phyloP scores from a whole-genome alignment of 2,329 filamentous ascomycete species.

The Calonectria multiphialidica region DNA sequence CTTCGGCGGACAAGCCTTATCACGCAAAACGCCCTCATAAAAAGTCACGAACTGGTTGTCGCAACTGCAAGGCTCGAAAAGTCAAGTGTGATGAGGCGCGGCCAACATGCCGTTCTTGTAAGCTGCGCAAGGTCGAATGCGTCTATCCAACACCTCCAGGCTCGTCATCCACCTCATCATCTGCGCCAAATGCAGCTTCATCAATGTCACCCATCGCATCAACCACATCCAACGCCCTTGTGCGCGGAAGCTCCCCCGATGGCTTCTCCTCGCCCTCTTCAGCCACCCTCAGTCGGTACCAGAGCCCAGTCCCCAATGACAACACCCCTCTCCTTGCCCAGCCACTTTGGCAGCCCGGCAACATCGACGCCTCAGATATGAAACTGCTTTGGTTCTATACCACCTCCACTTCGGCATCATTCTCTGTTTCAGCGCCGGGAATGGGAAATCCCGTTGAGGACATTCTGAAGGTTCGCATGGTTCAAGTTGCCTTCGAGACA shows the following conservation, averaged over 20 bases:
- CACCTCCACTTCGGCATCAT: constrained; percentile 58
- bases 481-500: constrained; percentile 63
- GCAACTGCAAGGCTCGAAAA: constrained; percentile 67
- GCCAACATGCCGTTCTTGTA: constrained; percentile 63
- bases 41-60: constrained; percentile 66
- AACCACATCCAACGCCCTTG: background rate
- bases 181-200: background rate
- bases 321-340: constrained; percentile 34
- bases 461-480: constrained; percentile 60
- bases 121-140: constrained; percentile 60
- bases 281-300: background rate
- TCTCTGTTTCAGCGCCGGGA: constrained; percentile 54
- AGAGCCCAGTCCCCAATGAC: constrained; percentile 15
- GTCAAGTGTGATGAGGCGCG: constrained; percentile 66
- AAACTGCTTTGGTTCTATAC: constrained; percentile 69
- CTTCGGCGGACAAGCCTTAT: constrained; percentile 38
- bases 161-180: constrained; percentile 10
- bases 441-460: constrained; percentile 52
- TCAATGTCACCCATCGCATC: constrained; percentile 8
- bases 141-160: constrained; percentile 53
- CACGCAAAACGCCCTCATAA: constrained; percentile 65
- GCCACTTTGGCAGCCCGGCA: constrained; percentile 47
- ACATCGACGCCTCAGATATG: constrained; percentile 59
- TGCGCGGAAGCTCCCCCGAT: constrained; percentile 3
- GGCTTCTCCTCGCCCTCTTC: background rate